phyloP scores from a whole-genome alignment of 305 asterid species.

The Solanum chacoense region DNA sequence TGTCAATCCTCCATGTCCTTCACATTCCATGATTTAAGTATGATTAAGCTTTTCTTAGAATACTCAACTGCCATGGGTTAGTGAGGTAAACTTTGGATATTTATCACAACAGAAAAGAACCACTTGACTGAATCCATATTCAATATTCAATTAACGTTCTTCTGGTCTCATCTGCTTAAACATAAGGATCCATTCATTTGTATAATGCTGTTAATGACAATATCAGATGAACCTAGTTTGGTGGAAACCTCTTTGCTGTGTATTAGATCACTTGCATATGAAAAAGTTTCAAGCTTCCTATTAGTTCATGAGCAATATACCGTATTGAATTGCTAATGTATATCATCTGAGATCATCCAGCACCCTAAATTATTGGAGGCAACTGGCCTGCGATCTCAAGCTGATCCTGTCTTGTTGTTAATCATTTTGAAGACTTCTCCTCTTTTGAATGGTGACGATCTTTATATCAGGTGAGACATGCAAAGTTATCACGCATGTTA shows the following conservation, averaged over 20 bases:
- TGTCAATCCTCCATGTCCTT: not conserved
- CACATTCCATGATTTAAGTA: not conserved
- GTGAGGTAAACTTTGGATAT: not conserved
- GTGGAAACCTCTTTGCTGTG: not conserved
- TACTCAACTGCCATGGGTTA: not conserved
- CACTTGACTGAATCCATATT: not conserved
- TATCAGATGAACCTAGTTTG: not conserved
- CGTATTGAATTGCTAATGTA: not conserved
- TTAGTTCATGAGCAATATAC: not conserved
- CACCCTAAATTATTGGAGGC: not conserved
- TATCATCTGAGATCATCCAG: not conserved
- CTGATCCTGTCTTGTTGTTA: not conserved
- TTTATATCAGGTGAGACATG: too few species aligned
- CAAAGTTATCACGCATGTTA: too few species aligned
- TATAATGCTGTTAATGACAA: not conserved
- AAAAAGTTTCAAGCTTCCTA: not conserved
- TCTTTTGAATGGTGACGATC: not conserved
- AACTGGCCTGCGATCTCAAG: not conserved
- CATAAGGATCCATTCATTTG: not conserved
- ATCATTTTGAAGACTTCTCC: not conserved
- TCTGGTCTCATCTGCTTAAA: not conserved
- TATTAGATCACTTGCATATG: not conserved
- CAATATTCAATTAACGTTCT: not conserved
- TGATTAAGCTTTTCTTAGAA: not conserved
- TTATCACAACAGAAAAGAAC: not conserved